A percentile compares a stretch with the other conserved stretches of the same genome.
Evolutionary conservation across 768 basidiomycete genomes (phyloP).

Genomic region (Chalciporus pseudorubinellus): DNA sequence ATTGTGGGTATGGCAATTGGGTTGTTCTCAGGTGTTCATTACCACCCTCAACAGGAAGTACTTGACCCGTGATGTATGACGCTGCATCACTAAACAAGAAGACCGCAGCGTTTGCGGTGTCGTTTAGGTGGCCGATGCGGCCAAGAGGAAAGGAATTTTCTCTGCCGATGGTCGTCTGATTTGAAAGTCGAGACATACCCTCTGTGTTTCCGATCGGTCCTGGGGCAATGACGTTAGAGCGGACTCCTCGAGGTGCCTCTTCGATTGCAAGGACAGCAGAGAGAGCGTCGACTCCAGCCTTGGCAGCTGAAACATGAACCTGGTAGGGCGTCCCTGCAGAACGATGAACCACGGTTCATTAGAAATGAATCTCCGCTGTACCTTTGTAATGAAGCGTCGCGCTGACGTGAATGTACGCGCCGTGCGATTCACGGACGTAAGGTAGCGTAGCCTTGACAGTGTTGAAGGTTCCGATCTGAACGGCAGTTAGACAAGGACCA

Average conservation of each 20-base stretch:
- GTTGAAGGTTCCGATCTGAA: conserved; percentile 85
- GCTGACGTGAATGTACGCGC: conserved; percentile 87
- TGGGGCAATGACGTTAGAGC: conserved; percentile 84
- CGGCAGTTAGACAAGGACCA: neutral
- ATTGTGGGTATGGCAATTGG: conserved; percentile 59
- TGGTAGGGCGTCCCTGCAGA: conserved; percentile 73
- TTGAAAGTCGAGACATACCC: conserved; percentile 57
- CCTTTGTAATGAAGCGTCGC: conserved; percentile 86
- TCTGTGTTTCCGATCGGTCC: conserved; percentile 83
- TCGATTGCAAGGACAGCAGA: conserved; percentile 86
- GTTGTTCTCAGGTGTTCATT: conserved; percentile 48
- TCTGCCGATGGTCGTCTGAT: neutral
- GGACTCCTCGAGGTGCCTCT: conserved; percentile 92
- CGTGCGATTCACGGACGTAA: conserved; percentile 66
- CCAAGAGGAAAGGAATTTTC: conserved; percentile 38
- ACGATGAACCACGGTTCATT: neutral
- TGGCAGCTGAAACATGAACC: conserved; percentile 92
- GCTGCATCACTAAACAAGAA: conserved; percentile 86
- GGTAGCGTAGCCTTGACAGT: conserved; percentile 90
- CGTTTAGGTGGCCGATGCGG: conserved; percentile 55
- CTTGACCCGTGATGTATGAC: conserved; percentile 70
- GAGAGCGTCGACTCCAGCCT: conserved; percentile 90
- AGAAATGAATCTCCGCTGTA: conserved; percentile 23
- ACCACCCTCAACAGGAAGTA: conserved; percentile 72
- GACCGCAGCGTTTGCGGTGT: conserved; percentile 68